Evolutionary conservation across 106 monocot species (phyloP).

Genomic region (Phalaenopsis equestris): DNA sequence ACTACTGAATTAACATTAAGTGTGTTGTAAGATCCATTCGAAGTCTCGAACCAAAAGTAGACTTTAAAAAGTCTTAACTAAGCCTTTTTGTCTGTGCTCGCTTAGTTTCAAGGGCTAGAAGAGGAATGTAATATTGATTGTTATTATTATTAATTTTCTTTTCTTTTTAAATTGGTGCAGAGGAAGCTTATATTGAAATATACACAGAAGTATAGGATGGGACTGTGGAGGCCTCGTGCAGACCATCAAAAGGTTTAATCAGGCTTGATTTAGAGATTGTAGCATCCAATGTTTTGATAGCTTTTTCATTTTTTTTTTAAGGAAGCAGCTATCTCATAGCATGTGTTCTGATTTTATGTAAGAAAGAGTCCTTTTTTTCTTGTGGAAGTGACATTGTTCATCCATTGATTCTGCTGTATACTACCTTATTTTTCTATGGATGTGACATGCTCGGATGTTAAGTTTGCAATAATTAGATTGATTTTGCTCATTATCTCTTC

Average conservation of each 20-base stretch:
- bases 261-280: neutral
- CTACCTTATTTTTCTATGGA: neutral
- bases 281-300: neutral
- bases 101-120: neutral
- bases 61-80: neutral
- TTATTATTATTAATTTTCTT: neutral
- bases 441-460: neutral
- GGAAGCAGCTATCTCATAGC: neutral
- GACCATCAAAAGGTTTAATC: neutral
- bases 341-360: neutral
- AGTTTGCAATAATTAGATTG: neutral
- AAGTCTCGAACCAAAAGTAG: neutral
- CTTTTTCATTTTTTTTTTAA: neutral
- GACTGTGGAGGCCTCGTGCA: slow-evolving; percentile 21
- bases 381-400: neutral
- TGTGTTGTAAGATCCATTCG: neutral
- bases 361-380: neutral
- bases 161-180: slow-evolving; percentile 6
- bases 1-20: neutral
- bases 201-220: slow-evolving; percentile 18
- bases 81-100: neutral
- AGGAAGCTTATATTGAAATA: slow-evolving; percentile 22
- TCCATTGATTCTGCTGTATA: neutral
- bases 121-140: neutral
- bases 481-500: neutral